Conservation (phyloP, 345 rosid genomes). For the Pistacia vera region DNA sequence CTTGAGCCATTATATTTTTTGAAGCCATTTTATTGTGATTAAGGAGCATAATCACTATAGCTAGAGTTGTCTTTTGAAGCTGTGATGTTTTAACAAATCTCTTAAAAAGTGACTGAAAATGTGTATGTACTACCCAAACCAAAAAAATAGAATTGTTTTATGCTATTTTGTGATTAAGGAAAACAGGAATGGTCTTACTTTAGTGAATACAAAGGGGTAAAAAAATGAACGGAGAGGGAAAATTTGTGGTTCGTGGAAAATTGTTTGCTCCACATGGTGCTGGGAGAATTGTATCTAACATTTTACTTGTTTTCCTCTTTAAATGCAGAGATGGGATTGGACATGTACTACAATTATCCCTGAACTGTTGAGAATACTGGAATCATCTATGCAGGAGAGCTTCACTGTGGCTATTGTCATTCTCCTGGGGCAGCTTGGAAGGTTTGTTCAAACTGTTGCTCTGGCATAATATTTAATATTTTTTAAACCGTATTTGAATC, state of each 20-base stretch:
- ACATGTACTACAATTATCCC: constrained; percentile 51
- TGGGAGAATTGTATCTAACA: not conserved
- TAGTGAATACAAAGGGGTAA: no score
- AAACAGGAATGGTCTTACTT: not conserved
- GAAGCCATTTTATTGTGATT: not conserved
- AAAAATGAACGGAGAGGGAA: no score
- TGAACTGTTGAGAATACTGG: constrained; percentile 55
- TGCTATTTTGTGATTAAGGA: not conserved
- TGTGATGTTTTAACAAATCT: not conserved
- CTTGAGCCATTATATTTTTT: not conserved
- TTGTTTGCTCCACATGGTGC: not conserved
- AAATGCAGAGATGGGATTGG: constrained; percentile 79
- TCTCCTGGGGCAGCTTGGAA: constrained; percentile 83
- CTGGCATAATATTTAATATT: not conserved
- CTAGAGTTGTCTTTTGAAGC: not conserved
- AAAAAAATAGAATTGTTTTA: not conserved
- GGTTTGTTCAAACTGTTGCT: constrained; percentile 38
- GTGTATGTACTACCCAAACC: not conserved
- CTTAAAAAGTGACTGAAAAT: not conserved
- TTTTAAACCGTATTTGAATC: not conserved
- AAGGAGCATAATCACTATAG: not conserved
- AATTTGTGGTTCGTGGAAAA: not conserved
- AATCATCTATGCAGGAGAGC: constrained; percentile 31
- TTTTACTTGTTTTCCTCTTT: constrained; percentile 12
- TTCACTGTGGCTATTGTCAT: constrained; percentile 49